Conservation (phyloP, 208 protist species). For the Tritrichomonas musculus region DNA sequence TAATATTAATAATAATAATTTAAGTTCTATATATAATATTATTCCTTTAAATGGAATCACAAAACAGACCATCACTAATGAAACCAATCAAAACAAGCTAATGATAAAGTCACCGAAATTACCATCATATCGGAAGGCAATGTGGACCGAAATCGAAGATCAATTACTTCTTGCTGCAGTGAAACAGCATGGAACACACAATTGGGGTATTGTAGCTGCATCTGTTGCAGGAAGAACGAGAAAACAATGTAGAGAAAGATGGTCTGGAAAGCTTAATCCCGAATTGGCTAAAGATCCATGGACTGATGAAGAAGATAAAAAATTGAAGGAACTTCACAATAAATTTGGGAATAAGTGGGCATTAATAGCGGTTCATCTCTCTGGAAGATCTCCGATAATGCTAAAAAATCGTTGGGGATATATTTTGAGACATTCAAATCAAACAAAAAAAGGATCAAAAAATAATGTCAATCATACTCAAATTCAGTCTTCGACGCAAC, state of each 20-base stretch:
- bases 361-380: neutral
- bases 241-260: constrained; percentile 5
- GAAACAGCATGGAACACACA: neutral
- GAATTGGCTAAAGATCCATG: neutral
- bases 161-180: neutral
- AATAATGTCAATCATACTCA: too few relatives aligned
- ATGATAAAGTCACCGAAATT: too few relatives aligned
- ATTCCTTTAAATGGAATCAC: too few relatives aligned
- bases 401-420: constrained; percentile 24
- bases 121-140: too few relatives aligned
- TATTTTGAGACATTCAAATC: too few relatives aligned
- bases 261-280: neutral
- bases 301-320: neutral
- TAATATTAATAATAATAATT: too few relatives aligned
- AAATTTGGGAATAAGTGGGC: neutral
- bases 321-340: neutral
- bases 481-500: too few relatives aligned
- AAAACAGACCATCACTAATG: too few relatives aligned
- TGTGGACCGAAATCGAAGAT: neutral
- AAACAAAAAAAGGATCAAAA: too few relatives aligned
- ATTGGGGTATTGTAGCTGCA: neutral
- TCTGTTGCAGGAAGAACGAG: neutral
- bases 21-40: too few relatives aligned
- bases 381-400: neutral
- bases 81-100: too few relatives aligned